phyloP scores from a whole-genome alignment of 1,284 basidiomycete species.

The Melampsora americana region DNA sequence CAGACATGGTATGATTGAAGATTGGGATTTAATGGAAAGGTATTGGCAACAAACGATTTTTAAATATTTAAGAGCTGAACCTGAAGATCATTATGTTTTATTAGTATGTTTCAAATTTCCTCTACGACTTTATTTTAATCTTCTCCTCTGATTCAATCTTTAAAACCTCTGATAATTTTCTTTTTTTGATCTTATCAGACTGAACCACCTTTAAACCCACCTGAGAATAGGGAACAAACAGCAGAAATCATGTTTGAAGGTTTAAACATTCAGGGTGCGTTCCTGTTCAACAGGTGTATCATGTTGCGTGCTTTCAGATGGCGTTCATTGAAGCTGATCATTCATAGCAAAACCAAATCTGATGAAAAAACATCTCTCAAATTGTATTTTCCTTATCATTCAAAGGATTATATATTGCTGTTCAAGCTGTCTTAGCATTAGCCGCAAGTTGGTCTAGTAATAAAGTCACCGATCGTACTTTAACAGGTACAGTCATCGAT shows the following conservation, averaged over 20 bases:
- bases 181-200: conserved; percentile 62
- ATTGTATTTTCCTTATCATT: background rate
- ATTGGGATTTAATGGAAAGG: conserved; percentile 99
- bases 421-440: conserved; percentile 97
- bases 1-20: conserved; percentile 96
- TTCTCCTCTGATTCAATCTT: background rate
- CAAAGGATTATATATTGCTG: conserved; percentile 91
- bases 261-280: conserved; percentile 79
- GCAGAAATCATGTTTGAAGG: conserved; percentile 99
- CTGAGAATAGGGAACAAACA: conserved; percentile 98
- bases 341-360: background rate
- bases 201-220: conserved; percentile 94
- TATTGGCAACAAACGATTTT: conserved; percentile 99
- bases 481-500: conserved; percentile 95
- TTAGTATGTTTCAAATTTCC: conserved; percentile 63
- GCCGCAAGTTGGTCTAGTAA: conserved; percentile 96
- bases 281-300: too few relatives aligned
- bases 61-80: conserved; percentile 97
- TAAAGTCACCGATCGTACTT: conserved; percentile 83
- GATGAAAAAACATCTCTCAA: background rate
- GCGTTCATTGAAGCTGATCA: too few relatives aligned
- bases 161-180: background rate
- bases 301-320: too few relatives aligned
- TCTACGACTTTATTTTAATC: background rate
- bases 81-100: conserved; percentile 97